A percentile compares a stretch with the other conserved stretches of the same genome.
Evolutionary conservation across 208 protist species (phyloP).

Genomic region (Trypanosoma avium): DNA sequence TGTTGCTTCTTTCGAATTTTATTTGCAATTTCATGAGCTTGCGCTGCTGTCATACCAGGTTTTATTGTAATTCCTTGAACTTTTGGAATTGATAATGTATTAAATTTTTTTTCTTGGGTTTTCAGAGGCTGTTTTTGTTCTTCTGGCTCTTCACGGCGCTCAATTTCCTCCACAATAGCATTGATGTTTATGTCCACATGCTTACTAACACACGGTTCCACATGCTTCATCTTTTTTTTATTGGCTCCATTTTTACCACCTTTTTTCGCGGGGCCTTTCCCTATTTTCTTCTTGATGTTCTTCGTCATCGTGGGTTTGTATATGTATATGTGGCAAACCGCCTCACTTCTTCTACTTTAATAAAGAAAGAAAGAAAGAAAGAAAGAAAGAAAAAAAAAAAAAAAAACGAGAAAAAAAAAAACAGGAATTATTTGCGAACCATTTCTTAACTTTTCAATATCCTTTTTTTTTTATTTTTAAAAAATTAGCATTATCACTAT

Average conservation of each 20-base stretch:
- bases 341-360: not conserved
- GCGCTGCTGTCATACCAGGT: slow-evolving; percentile 67
- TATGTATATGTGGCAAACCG: not conserved
- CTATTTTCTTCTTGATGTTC: slow-evolving; percentile 5
- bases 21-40: slow-evolving; percentile 51
- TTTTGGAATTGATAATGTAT: slow-evolving; percentile 15
- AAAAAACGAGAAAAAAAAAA: too few species aligned
- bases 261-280: slow-evolving; percentile 38
- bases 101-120: slow-evolving; percentile 30
- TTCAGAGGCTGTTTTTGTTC: slow-evolving; percentile 14
- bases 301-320: slow-evolving; percentile 18
- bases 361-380: not conserved
- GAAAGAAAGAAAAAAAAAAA: slow-evolving; percentile 7
- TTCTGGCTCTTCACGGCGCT: slow-evolving; percentile 15
- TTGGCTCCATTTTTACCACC: slow-evolving; percentile 43
- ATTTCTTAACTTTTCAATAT: too few species aligned
- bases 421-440: too few species aligned
- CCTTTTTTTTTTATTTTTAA: too few species aligned
- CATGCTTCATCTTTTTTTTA: slow-evolving; percentile 51
- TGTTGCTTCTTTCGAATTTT: slow-evolving; percentile 18
- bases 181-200: slow-evolving; percentile 48
- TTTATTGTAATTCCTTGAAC: slow-evolving; percentile 56
- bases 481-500: too few species aligned
- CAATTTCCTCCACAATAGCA: slow-evolving; percentile 60
- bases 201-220: slow-evolving; percentile 59